Percentiles rank a stretch among this genome's conserved stretches.
Conservation (phyloP, 139 green algal species). For the Chlorella sp. region DNA sequence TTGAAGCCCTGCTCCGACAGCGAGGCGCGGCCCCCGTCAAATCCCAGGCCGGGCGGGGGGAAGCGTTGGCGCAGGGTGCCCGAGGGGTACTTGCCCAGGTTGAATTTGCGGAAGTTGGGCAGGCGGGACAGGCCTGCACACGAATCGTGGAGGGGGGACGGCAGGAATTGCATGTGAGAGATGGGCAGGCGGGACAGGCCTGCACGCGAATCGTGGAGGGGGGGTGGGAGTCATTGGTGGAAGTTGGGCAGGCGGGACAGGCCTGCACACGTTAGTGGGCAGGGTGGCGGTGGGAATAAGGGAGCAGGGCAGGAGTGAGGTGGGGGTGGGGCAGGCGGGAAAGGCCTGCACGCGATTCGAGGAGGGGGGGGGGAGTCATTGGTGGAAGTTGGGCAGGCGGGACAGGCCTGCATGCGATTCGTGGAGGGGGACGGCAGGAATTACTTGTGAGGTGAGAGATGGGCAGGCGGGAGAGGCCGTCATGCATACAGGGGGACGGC, state of each 20-base stretch:
- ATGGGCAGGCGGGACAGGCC: background rate
- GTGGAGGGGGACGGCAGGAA: too few relatives aligned
- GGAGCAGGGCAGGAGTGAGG: too few relatives aligned
- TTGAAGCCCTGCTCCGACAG: conserved; percentile 69
- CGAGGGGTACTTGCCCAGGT: conserved; percentile 42
- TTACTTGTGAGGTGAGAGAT: too few relatives aligned
- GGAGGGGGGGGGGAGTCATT: background rate
- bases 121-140: conserved; percentile 57
- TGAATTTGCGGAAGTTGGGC: conserved; percentile 48
- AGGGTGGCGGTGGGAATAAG: too few relatives aligned
- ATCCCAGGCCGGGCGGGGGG: conserved; percentile 36
- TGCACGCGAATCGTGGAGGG: background rate
- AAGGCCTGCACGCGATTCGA: background rate
- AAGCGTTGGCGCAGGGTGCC: conserved; percentile 63
- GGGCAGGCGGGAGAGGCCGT: too few relatives aligned
- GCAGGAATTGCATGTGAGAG: too few relatives aligned
- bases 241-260: too few relatives aligned
- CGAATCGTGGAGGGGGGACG: background rate
- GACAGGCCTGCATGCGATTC: too few relatives aligned
- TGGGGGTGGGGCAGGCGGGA: too few relatives aligned
- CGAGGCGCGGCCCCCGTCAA: conserved; percentile 42
- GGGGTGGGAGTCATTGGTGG: too few relatives aligned
- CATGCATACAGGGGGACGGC: too few relatives aligned
- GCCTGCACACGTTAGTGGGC: too few relatives aligned
- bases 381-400: background rate